Evolutionary conservation across 2,329 filamentous ascomycete species (phyloP), one percentile per base, ranked within the genome.

Genomic region (Diaporthe helianthi): DNA sequence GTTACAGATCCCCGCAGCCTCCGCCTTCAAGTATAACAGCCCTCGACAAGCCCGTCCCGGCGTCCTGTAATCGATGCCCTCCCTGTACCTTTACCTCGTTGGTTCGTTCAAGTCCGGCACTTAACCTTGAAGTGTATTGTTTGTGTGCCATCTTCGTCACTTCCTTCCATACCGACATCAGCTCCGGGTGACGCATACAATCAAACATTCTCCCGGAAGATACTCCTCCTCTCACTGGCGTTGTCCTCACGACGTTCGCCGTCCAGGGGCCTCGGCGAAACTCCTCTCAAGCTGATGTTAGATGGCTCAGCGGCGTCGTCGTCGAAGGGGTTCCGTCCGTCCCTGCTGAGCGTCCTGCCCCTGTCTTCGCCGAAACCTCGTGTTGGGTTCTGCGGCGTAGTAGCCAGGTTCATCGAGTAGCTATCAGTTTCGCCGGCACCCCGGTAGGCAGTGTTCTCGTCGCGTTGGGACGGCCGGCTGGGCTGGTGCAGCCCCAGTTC

Each of bases 201-300:
- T 79, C 78, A 92, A 76, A 93, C 85, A 72, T 91, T 86, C 81
- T 93, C 91, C 70, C 85, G 83, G 75, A 93, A 93, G 73, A 92
- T 85, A 71, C 90, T 92, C 77, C 87, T 86, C 79, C 90, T 83
- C 81, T 91, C 90, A 36, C 82, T 81, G 24, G 76, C 75, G 72
- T 80, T 81, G 58, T 60, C 60, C 10, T 78, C 79, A 68, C 80
- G 79, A 17, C 76, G 80, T 64, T 77, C 65, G 36, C 84, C 85
- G 61, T 89, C 83, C 73, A 92, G 87, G n/a, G 93, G 93, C 73
- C 92, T 80, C 3, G 93, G 92, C 78, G 92, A 95, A 36, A 94
- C 89, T 31, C 91, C 92, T 67, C 92, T 82, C 79, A 93, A 75
- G 77, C 83, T 87, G 69, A 88, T 76, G 75, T 87, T 87, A 71